Evolutionary conservation across 495 filamentous ascomycete species (phyloP), one percentile per base, ranked within the genome.

Genomic region (Hyaloscypha variabilis): DNA sequence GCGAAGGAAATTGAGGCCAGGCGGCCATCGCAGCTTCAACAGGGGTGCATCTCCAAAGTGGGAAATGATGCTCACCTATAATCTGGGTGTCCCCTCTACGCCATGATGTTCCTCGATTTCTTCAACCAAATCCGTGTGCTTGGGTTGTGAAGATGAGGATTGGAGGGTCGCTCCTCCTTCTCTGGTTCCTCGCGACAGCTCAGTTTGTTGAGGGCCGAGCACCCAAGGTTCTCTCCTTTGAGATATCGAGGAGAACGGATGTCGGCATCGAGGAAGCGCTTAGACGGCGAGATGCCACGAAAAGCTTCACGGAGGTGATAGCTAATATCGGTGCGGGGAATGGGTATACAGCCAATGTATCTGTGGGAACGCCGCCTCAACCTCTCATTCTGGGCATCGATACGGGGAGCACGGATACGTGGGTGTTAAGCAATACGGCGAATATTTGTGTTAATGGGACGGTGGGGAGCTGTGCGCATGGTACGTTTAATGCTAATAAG

Each of bases 341-440:
- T 21, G 78, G 75, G 6, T 95, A 95, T 73, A 88, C 84, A 72
- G 83, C 84, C 57, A 84, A 91, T 56, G 78, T 94, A 56, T 82
- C 77, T 10, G 73, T 95, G 54, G 91, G 91, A 34, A 91, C 90
- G 5, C 91, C 90, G 8, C 75, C 80, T 2, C 91, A 95, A 71
- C 76, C 71, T 8, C 69, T 82, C 17, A 76, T 72, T 24, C 69
- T 86, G 54, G 71, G 82, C 46, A 76, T 95, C 62, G 91, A 95
- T 68, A 95, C 91, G 8, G 91, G 91, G 3, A 96, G 91, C 71
- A 94, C 90, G 67, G 94, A 98, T 77, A 79, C 95, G 13, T 97
- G 94, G 94, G 79, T 88, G 24, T 63, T 83, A 49, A 73, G 74
- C 58, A 63, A 65, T n/a, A 60, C 71, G 13, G 78, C 82, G 11